Percentiles rank a stretch among this genome's conserved stretches.
Conservation (phyloP, 1,284 basidiomycete genomes). For the Mycena sp. region DNA sequence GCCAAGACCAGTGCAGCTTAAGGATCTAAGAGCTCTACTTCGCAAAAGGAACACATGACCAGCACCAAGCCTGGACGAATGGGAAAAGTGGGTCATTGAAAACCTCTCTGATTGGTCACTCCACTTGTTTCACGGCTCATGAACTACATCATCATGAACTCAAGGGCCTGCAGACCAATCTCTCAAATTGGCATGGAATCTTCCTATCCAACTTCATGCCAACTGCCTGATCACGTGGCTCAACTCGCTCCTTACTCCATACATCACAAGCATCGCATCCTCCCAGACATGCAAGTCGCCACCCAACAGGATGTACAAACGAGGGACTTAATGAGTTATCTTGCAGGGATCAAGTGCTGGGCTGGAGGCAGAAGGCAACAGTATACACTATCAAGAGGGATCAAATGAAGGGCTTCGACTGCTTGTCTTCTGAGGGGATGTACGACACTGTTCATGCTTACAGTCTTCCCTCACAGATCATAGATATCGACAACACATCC, state of each 20-base stretch:
- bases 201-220: constrained; percentile 35
- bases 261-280: constrained; percentile 32
- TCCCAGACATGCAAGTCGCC: constrained; percentile 43
- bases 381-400: constrained; percentile 38
- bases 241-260: constrained; percentile 33
- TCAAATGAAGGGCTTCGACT: constrained; percentile 43
- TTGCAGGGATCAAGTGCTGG: constrained; percentile 38
- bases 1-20: background rate
- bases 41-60: constrained; percentile 35
- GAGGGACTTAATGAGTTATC: constrained; percentile 41
- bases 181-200: constrained; percentile 42
- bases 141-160: constrained; percentile 34
- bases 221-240: no score
- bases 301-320: constrained; percentile 44
- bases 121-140: constrained; percentile 24
- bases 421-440: constrained; percentile 40
- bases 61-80: constrained; percentile 37
- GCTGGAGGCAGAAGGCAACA: constrained; percentile 31
- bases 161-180: constrained; percentile 32
- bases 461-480: constrained; percentile 39
- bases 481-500: constrained; percentile 39
- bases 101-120: constrained; percentile 27
- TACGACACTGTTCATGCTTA: constrained; percentile 45
- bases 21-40: constrained; percentile 26
- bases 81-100: no score